These are phyloP conservation scores for Hygrocybe coccinea DNA, from an alignment of 768 basidiomycete genomes.

Conservation along the genomic window DNA sequence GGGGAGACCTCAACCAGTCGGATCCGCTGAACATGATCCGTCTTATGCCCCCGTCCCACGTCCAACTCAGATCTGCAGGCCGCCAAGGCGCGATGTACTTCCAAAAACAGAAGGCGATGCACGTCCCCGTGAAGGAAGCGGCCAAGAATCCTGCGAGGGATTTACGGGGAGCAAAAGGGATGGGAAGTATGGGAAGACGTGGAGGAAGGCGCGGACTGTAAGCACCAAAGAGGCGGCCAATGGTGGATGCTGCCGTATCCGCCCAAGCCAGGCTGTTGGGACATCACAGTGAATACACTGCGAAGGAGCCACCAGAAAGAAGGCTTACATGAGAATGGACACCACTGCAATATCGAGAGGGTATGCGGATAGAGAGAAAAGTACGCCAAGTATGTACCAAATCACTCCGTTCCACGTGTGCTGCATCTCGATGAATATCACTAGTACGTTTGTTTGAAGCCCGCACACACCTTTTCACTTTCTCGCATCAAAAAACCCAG, in stretches of 20 bases:
- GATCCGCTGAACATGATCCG: constrained; percentile 7
- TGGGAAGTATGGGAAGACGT: constrained; percentile 38
- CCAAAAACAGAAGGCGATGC: constrained; percentile 71
- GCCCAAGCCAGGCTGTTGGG: constrained; percentile 82
- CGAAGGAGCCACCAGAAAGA: constrained; percentile 5
- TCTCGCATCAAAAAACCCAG: constrained; percentile 89
- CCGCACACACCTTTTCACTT: constrained; percentile 60
- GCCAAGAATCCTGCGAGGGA: constrained; percentile 81
- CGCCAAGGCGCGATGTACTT: constrained; percentile 50
- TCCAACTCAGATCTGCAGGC: constrained; percentile 45
- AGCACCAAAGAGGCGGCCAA: constrained; percentile 82
- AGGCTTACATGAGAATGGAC: constrained; percentile 79
- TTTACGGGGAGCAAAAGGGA: constrained; percentile 78
- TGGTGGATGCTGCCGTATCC: constrained; percentile 88
- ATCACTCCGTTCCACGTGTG: constrained; percentile 80
- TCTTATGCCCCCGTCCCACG: constrained; percentile 50
- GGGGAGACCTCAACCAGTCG: constrained; percentile 6
- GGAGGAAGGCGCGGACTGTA: constrained; percentile 60
- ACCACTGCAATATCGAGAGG: constrained; percentile 88
- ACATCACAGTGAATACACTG: not conserved
- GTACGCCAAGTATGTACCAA: constrained; percentile 85
- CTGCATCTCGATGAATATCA: constrained; percentile 29
- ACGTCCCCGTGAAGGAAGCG: constrained; percentile 65
- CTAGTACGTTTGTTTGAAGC: not conserved
- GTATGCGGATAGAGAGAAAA: constrained; percentile 67